Evolutionary conservation across 176 grass and related monocot species (phyloP), one percentile per base, ranked within the genome.

Genomic region (Rhipidocladum racemiflorum): DNA sequence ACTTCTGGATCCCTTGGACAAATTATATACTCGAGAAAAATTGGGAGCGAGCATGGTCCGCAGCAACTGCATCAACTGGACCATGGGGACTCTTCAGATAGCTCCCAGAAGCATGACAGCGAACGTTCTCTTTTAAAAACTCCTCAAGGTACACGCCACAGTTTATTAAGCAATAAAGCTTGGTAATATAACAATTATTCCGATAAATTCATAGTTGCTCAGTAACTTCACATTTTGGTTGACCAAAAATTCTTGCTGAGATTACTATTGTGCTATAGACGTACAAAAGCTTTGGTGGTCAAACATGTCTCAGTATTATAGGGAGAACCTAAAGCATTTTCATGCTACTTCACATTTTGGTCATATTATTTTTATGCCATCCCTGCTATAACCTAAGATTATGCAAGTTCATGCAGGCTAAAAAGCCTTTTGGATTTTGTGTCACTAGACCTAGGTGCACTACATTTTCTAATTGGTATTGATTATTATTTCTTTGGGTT

Each of bases 1-100:
- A 87, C 75, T 82, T 88, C 85, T 6, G 85, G 85, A 68, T 89
- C 86, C 45, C 76, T 81, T 66, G 64, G 70, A 81, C 60, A 87
- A 14, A 83, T 50, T 78, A 72, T 66, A 84, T 73, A 75, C 66
- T 81, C 65, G 54, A 91, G 79, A 77, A 92, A 88, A 72, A 42
- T 16, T 65, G 34, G 61, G 55, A 84, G 73, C 5, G 67, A 70
- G 56, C 85, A 79, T 83, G 72, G 72, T 85, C 59, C 68, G 49
- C 88, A 87, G 6, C 80, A 74, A 78, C 15, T 66, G 17, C 35
- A 69, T 30, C 6, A 70, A 23, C 44, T 68, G 50, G 91, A 88
- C 32, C 68, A 82, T 73, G 82, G 54, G 43, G 84, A 89, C 69
- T 78, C 50, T 34, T 91, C 85, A 83, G 74, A 79, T 81, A 74